A percentile compares a stretch with the other conserved stretches of the same genome.
Conservation (phyloP, 2,329 filamentous ascomycete genomes). For the Myriosclerotinia scirpicola region DNA sequence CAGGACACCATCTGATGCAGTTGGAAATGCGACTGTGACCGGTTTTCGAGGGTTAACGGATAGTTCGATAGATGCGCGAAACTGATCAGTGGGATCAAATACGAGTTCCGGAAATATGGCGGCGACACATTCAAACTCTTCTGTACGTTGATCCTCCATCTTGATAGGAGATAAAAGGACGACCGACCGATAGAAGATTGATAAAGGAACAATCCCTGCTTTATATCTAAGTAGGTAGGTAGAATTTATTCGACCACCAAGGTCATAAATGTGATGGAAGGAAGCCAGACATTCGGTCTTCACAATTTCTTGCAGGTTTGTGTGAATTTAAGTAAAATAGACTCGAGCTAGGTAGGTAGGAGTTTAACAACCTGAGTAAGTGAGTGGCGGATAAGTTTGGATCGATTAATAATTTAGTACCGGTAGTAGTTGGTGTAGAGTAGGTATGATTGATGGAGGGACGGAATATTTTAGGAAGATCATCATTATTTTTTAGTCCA, state of each 20-base stretch:
- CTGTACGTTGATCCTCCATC: conserved; percentile 60
- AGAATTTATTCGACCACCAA: conserved; percentile 4
- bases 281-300: neutral
- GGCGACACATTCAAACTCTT: conserved; percentile 60
- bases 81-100: conserved; percentile 45
- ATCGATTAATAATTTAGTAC: too few species aligned
- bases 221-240: neutral
- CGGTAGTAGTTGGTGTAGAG: neutral
- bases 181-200: neutral
- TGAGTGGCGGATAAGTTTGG: too few species aligned
- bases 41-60: conserved; percentile 56
- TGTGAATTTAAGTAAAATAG: neutral
- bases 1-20: conserved; percentile 44
- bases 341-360: neutral
- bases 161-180: conserved; percentile 45
- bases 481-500: conserved; percentile 19
- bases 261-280: conserved; percentile 22
- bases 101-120: conserved; percentile 68
- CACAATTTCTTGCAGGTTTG: neutral
- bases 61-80: conserved; percentile 54
- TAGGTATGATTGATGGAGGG: neutral
- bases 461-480: neutral
- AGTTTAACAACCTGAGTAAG: too few species aligned
- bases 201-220: conserved; percentile 29
- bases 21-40: conserved; percentile 58